phyloP scores from a whole-genome alignment of 1,284 basidiomycete genomes.

The Pseudozyma pruni region DNA sequence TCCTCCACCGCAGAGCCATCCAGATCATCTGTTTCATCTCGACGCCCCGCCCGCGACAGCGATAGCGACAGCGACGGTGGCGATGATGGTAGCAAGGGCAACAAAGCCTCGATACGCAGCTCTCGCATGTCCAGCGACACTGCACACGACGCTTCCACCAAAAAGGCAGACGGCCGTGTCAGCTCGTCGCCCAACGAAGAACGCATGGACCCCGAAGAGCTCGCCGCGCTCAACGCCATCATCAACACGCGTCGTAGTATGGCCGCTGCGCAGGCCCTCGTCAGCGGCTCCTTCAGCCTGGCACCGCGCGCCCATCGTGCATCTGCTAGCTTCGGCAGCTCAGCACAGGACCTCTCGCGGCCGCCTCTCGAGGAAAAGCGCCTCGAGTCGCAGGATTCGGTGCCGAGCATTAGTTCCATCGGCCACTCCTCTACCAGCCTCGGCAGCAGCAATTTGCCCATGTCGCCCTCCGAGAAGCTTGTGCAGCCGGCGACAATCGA shows the following conservation, averaged over 20 bases:
- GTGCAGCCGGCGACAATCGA: slow-evolving; percentile 4
- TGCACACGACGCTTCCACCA: background rate
- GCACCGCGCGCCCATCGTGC: slow-evolving; percentile 17
- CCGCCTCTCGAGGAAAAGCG: slow-evolving; percentile 32
- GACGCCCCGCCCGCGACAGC: slow-evolving; percentile 12
- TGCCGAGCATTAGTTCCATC: slow-evolving; percentile 47
- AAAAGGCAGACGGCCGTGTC: slow-evolving; percentile 4
- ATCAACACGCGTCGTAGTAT: slow-evolving; percentile 66
- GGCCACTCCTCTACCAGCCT: slow-evolving; percentile 28
- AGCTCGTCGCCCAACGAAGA: slow-evolving; percentile 32
- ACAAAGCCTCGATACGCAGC: background rate
- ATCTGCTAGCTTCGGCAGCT: slow-evolving; percentile 38
- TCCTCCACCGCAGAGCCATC: slow-evolving; percentile 13
- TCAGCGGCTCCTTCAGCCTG: slow-evolving; percentile 49
- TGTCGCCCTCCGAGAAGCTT: slow-evolving; percentile 13
- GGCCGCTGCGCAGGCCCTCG: slow-evolving; percentile 64
- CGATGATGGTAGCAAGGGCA: background rate
- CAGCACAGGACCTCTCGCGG: slow-evolving; percentile 20
- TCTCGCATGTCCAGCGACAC: slow-evolving; percentile 6
- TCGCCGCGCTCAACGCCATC: slow-evolving; percentile 66
- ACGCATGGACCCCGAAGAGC: slow-evolving; percentile 63
- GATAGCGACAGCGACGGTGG: slow-evolving; percentile 13
- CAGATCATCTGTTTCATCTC: slow-evolving; percentile 14
- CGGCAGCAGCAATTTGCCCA: slow-evolving; percentile 30
- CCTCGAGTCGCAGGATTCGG: slow-evolving; percentile 45